These are phyloP conservation scores for Millerozyma acaciae DNA, from an alignment of 805 yeast species.

Conservation along the genomic window DNA sequence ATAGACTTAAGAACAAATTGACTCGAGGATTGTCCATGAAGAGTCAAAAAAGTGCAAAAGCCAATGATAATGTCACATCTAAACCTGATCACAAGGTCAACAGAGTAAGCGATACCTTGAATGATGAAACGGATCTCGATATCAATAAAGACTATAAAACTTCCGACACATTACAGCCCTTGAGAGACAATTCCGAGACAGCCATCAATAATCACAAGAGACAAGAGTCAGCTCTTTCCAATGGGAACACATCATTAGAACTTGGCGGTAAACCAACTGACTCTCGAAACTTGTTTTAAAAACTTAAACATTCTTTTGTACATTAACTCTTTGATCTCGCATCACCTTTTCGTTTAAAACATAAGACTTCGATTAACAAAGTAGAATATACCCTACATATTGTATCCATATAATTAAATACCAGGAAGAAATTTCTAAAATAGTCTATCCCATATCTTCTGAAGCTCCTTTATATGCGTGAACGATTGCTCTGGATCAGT, in stretches of 20 bases:
- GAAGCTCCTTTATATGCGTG: constrained; percentile 9
- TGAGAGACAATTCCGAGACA: constrained; percentile 7
- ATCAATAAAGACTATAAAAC: constrained; percentile 4
- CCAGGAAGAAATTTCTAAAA: too few relatives aligned
- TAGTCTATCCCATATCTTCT: constrained; percentile 17
- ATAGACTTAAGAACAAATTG: constrained; percentile 41
- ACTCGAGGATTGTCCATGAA: constrained; percentile 39
- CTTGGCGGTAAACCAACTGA: constrained; percentile 22
- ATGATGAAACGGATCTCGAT: constrained; percentile 12
- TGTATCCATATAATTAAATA: too few relatives aligned
- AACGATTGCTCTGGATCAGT: constrained; percentile 3
- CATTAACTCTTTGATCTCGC: constrained; percentile 2
- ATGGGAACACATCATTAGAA: constrained; percentile 10
- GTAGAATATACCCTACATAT: too few relatives aligned
- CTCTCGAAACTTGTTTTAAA: constrained; percentile 21
- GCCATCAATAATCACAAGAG: constrained; percentile 19
- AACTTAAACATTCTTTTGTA: background rate
- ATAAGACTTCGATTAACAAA: too few relatives aligned
- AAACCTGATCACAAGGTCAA: constrained; percentile 3
- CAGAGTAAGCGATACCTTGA: constrained; percentile 26
- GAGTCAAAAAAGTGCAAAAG: constrained; percentile 11
- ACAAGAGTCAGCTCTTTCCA: constrained; percentile 20
- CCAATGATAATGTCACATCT: constrained; percentile 2
- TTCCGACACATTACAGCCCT: constrained; percentile 4
- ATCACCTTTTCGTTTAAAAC: too few relatives aligned